Conservation (phyloP, 106 monocot species). For the Acorus gramineus region DNA sequence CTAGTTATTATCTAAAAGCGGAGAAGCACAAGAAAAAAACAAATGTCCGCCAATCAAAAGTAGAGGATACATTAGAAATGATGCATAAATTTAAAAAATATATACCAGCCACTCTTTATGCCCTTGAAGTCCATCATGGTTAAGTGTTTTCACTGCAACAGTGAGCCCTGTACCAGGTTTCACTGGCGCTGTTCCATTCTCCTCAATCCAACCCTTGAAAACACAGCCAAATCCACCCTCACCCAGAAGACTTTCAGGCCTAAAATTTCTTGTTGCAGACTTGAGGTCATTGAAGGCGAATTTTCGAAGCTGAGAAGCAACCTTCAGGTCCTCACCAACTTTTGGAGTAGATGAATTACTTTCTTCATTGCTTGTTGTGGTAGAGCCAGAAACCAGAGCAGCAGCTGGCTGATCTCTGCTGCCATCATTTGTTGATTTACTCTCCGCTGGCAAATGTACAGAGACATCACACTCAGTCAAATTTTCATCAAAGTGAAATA, state of each 20-base stretch:
- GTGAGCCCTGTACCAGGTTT: constrained; percentile 72
- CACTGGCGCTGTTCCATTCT: constrained; percentile 65
- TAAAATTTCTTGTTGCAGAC: constrained; percentile 64
- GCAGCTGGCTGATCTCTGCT: constrained; percentile 33
- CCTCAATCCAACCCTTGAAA: constrained; percentile 80
- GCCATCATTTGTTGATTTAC: constrained; percentile 42
- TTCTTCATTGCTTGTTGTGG: constrained; percentile 44
- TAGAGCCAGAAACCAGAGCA: constrained; percentile 41
- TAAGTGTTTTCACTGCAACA: constrained; percentile 67
- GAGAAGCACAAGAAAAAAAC: constrained; percentile 2
- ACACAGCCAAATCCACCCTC: constrained; percentile 82
- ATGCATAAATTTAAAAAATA: constrained; percentile 1
- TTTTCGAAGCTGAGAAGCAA: constrained; percentile 54
- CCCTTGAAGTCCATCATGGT: constrained; percentile 73
- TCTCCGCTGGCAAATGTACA: constrained; percentile 28
- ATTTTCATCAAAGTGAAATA: too few relatives aligned
- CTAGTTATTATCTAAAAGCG: too few relatives aligned
- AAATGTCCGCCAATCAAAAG: too few relatives aligned
- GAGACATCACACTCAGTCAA: background rate
- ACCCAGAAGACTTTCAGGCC: constrained; percentile 64
- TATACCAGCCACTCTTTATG: constrained; percentile 76
- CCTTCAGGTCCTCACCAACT: constrained; percentile 47
- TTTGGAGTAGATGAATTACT: constrained; percentile 44
- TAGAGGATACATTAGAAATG: too few relatives aligned
- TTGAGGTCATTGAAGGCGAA: constrained; percentile 62